Conservation (phyloP, 495 filamentous ascomycete genomes). For the Penicillium flavigenum region DNA sequence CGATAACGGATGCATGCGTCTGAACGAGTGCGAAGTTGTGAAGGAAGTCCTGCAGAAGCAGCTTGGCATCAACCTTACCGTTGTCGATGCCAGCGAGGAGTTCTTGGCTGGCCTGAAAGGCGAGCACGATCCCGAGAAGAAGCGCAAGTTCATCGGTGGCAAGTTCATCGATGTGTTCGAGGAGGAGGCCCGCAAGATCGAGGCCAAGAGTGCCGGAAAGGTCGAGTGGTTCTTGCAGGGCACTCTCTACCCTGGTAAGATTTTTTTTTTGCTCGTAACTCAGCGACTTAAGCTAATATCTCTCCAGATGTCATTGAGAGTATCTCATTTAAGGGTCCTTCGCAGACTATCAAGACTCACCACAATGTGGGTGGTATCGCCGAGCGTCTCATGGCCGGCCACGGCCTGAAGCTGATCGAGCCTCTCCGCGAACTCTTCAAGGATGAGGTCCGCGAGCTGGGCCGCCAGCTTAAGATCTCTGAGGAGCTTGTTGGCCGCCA, state of each 20-base stretch:
- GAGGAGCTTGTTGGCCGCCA: slow-evolving; percentile 80
- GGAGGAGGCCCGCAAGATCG: slow-evolving; percentile 79
- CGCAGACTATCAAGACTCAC: slow-evolving; percentile 79
- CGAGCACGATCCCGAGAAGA: slow-evolving; percentile 79
- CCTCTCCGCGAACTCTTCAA: slow-evolving; percentile 80
- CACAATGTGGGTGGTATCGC: slow-evolving; percentile 81
- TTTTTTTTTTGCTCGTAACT: background rate
- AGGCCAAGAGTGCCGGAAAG: slow-evolving; percentile 61
- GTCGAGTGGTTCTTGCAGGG: slow-evolving; percentile 84
- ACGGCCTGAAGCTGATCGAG: slow-evolving; percentile 59
- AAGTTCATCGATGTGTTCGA: slow-evolving; percentile 89
- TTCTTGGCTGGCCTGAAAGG: slow-evolving; percentile 77
- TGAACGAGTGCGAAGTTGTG: slow-evolving; percentile 79
- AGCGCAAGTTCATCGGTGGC: slow-evolving; percentile 56
- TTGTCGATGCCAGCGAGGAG: slow-evolving; percentile 73
- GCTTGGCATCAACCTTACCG: slow-evolving; percentile 85
- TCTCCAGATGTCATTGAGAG: slow-evolving; percentile 72
- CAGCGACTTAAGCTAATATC: slow-evolving; percentile 18
- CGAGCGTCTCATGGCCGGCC: slow-evolving; percentile 46
- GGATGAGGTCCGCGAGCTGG: slow-evolving; percentile 76
- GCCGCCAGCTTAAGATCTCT: slow-evolving; percentile 71
- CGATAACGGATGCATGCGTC: slow-evolving; percentile 83
- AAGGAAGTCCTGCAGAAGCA: slow-evolving; percentile 71
- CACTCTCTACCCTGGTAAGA: slow-evolving; percentile 62
- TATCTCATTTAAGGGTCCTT: slow-evolving; percentile 79